Base-by-base conservation (phyloP, 2,329 filamentous ascomycete species). In the Drechslera avenae region DNA sequence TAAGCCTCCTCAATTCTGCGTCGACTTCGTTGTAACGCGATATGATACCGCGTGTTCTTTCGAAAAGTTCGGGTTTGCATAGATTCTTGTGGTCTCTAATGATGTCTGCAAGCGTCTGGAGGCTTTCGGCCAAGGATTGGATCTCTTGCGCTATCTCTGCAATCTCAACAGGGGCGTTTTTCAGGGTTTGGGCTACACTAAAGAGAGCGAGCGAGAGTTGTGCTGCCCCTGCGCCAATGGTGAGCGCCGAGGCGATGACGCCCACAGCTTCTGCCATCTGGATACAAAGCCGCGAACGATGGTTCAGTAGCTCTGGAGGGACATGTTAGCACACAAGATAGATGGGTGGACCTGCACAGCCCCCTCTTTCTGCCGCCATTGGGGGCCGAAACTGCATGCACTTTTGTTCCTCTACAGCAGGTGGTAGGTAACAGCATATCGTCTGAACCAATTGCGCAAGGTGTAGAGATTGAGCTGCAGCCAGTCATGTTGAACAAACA, bases 181-280 rank as follows among this genome's bases (percentile, higher is more conserved):
- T 58, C 28, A 65, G 14, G 6, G 59, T 56, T 16, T 58, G 41
- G 5, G 52, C 53, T 12, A 64, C 50, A 1, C 50, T 39, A 28
- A 57, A 64, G 2, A 65, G 51, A 13, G 54, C 50, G 7, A 56
- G 45, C 4, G 59, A 62, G 12, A 63, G 52, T 12, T 58, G 41
- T 12, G 57, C 56, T 36, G 57, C 63, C 17, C 50, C 51, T 12
- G 32, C 46, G 3, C 44, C 63, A 28, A 64, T 46, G 17, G 58
- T 50, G 18, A 62, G 36, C 7, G 51, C 52, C 1, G 59, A 56
- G 6, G 46, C 50, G 14, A 54, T 39, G 5, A 54, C 19, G 5
- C 39, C 43, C 9, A 44, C 31, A 4, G 32, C 30, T 36, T 59
- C 55, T 21, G 52, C 52, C 53, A 56, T 59, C 4, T 19, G 43